Evolutionary conservation across 2,329 filamentous ascomycete genomes (phyloP).

Genomic region (Nemania serpens): DNA sequence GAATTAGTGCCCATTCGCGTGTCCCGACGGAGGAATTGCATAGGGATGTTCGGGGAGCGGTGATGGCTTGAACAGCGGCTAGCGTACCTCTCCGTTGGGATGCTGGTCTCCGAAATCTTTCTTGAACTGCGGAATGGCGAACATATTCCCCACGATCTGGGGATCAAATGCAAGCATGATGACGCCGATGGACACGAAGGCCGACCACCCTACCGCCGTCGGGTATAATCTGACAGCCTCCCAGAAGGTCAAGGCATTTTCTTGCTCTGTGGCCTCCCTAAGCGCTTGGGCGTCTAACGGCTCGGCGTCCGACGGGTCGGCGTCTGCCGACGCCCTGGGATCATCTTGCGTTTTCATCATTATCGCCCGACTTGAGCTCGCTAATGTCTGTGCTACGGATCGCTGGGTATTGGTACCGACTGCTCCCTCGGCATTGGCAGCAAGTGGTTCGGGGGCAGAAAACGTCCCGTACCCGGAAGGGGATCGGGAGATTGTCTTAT

Average conservation of each 20-base stretch:
- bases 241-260: constrained; percentile 47
- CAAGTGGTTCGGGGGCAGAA: background rate
- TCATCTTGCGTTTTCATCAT: constrained; percentile 24
- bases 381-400: background rate
- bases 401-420: background rate
- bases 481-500: constrained; percentile 14
- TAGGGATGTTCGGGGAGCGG: background rate
- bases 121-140: constrained; percentile 46
- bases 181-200: constrained; percentile 63
- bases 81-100: constrained; percentile 38
- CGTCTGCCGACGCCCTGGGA: constrained; percentile 19
- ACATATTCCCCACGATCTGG: constrained; percentile 66
- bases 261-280: constrained; percentile 46
- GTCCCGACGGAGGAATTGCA: background rate
- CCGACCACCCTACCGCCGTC: constrained; percentile 57
- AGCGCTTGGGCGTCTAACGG: constrained; percentile 34
- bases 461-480: constrained; percentile 23
- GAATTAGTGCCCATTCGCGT: background rate
- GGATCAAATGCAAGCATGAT: constrained; percentile 69
- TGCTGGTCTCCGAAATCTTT: constrained; percentile 41
- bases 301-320: constrained; percentile 18
- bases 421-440: background rate
- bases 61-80: background rate
- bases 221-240: constrained; percentile 51
- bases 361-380: constrained; percentile 1